Evolutionary conservation across 345 rosid species (phyloP).

Genomic region (Limnanthes douglasii): DNA sequence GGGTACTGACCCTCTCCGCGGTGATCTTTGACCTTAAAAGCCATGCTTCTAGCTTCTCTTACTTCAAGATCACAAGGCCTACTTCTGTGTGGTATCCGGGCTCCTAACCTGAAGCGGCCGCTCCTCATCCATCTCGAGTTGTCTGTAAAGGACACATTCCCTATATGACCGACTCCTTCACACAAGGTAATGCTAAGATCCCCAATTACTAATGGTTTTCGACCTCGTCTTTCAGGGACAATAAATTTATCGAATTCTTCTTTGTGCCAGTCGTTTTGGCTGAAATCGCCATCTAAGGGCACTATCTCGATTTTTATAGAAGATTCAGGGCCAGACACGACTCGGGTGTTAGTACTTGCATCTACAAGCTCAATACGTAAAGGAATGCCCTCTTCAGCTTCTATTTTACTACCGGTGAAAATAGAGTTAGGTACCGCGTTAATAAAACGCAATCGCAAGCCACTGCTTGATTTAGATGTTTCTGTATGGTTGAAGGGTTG

Average conservation of each 20-base stretch:
- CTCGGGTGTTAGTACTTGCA: conserved; percentile 13
- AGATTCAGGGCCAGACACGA: conserved; percentile 31
- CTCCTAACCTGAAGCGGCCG: conserved; percentile 65
- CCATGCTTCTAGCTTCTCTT: conserved; percentile 47
- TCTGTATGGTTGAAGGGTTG: conserved; percentile 12
- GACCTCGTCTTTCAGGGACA: conserved; percentile 48
- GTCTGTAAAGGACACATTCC: conserved; percentile 46
- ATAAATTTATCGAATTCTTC: conserved; percentile 25
- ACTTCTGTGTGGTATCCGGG: conserved; percentile 17
- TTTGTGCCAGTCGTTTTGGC: conserved; percentile 32
- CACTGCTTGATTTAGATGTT: conserved; percentile 15
- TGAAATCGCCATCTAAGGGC: conserved; percentile 51
- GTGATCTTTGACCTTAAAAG: conserved; percentile 66
- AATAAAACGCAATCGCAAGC: conserved; percentile 27
- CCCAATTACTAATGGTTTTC: conserved; percentile 57
- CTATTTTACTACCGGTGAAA: conserved; percentile 45
- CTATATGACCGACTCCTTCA: conserved; percentile 31
- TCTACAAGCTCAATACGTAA: conserved; percentile 33
- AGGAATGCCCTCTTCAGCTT: conserved; percentile 26
- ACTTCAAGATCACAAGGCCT: conserved; percentile 23
- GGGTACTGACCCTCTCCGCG: conserved; percentile 67
- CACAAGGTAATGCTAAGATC: conserved; percentile 23
- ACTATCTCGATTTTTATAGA: conserved; percentile 37
- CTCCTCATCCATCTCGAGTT: conserved; percentile 76
- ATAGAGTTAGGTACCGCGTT: conserved; percentile 20